phyloP scores from a whole-genome alignment of 805 yeast species.

The Isabelozyma rhagii region DNA sequence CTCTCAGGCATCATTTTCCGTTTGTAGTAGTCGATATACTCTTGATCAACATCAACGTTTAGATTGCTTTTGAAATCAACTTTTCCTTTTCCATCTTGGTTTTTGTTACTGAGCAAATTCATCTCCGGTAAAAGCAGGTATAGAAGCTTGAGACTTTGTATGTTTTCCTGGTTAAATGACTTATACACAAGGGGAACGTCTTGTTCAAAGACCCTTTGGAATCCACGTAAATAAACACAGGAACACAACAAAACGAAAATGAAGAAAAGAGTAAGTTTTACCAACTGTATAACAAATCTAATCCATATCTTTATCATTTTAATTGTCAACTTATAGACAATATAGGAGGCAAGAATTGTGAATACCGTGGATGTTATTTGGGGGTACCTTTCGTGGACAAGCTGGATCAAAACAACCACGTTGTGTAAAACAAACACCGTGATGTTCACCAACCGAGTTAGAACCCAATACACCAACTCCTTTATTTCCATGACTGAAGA shows the following conservation, averaged over 20 bases:
- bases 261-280: constrained; percentile 15
- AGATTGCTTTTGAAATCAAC: background rate
- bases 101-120: background rate
- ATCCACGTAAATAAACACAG: constrained; percentile 20
- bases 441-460: constrained; percentile 7
- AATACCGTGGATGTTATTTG: constrained; percentile 13
- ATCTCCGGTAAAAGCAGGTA: background rate
- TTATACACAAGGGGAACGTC: constrained; percentile 6
- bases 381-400: constrained; percentile 15
- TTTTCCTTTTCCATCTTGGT: background rate
- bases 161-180: background rate
- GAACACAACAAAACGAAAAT: constrained; percentile 9
- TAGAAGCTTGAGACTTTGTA: background rate
- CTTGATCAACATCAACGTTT: constrained; percentile 1
- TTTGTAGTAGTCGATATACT: constrained; percentile 6
- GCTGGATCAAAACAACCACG: constrained; percentile 6
- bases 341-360: constrained; percentile 11
- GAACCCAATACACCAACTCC: constrained; percentile 9
- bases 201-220: constrained; percentile 13
- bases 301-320: constrained; percentile 19
- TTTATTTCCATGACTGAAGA: constrained; percentile 2
- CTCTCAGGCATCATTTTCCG: constrained; percentile 1
- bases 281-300: constrained; percentile 11
- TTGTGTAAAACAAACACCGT: constrained; percentile 10
- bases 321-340: constrained; percentile 12